A percentile compares a stretch with the other conserved stretches of the same genome.
Evolutionary conservation across 176 grass and related monocot species (phyloP).

Genomic region (Oryza rufipogon): DNA sequence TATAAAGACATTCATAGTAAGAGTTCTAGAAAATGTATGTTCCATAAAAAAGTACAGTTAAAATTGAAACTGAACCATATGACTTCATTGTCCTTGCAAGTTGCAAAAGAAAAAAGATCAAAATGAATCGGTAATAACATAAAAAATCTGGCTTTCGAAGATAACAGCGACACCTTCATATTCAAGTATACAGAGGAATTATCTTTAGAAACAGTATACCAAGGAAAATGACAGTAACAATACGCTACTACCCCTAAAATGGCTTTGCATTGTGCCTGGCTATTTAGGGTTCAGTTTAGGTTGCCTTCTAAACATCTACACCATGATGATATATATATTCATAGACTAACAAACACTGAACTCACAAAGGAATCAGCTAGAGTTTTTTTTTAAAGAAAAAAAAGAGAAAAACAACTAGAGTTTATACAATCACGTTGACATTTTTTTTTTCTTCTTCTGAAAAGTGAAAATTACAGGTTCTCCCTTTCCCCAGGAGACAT

Average conservation of each 20-base stretch:
- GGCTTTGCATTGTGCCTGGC: neutral
- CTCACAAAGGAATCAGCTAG: slow-evolving; percentile 26
- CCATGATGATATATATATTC: neutral
- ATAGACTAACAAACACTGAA: neutral
- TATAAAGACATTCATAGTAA: slow-evolving; percentile 9
- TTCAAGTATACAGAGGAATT: neutral
- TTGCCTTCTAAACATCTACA: neutral
- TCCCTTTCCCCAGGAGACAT: neutral
- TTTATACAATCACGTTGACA: neutral
- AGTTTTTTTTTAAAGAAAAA: too few species aligned
- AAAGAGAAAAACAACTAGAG: neutral
- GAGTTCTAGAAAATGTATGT: neutral
- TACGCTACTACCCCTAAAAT: neutral
- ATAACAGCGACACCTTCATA: neutral
- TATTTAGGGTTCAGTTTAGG: slow-evolving; percentile 4
- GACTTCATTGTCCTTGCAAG: neutral
- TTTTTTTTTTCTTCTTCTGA: too few species aligned
- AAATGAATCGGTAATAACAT: slow-evolving; percentile 3
- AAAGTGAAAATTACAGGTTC: neutral
- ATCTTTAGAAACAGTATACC: neutral
- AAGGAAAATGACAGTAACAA: neutral
- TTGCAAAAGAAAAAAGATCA: neutral
- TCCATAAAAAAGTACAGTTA: neutral
- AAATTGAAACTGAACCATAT: neutral
- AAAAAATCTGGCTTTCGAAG: neutral